These are phyloP conservation scores for Paecilomyces variotii DNA, from an alignment of 2,329 filamentous ascomycete genomes.

Conservation along the genomic window DNA sequence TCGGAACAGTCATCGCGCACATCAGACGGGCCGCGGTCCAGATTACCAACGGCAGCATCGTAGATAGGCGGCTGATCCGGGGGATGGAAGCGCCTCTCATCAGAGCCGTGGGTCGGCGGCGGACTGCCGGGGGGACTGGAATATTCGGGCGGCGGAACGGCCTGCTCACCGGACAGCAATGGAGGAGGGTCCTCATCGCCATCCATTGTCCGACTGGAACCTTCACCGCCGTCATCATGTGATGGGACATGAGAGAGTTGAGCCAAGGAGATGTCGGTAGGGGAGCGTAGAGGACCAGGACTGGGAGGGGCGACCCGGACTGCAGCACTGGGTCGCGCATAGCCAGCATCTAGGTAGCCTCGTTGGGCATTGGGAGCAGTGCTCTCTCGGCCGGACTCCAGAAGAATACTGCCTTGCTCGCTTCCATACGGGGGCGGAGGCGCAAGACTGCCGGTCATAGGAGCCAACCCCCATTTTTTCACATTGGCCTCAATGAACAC, in stretches of 20 bases:
- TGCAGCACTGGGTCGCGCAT: constrained; percentile 71
- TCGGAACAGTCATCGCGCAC: constrained; percentile 1
- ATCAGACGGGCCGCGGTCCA: constrained; percentile 4
- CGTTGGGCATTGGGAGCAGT: constrained; percentile 29
- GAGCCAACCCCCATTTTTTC: constrained; percentile 98
- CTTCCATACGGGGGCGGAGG: constrained; percentile 95
- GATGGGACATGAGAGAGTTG: constrained; percentile 67
- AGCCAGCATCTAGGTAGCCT: constrained; percentile 49
- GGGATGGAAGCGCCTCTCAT: constrained; percentile 41
- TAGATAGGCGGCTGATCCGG: constrained; percentile 66
- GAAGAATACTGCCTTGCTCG: constrained; percentile 89
- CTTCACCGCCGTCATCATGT: constrained; percentile 62
- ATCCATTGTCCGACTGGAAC: constrained; percentile 46
- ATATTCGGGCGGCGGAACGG: constrained; percentile 37
- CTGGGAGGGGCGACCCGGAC: constrained; percentile 67
- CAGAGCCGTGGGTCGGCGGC: constrained; percentile 48
- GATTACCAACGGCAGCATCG: constrained; percentile 58
- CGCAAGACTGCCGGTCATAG: constrained; percentile 88
- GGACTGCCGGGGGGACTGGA: constrained; percentile 50
- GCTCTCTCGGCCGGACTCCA: constrained; percentile 69
- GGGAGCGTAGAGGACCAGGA: constrained; percentile 80
- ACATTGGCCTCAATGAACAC: constrained; percentile 99
- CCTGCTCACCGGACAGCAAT: constrained; percentile 20
- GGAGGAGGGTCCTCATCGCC: constrained; percentile 15
- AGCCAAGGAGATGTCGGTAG: constrained; percentile 91